A percentile compares a stretch with the other conserved stretches of the same genome.
These are phyloP conservation scores for Arthrinium phaeospermum DNA, from an alignment of 2,329 filamentous ascomycete species.

Conservation along the genomic window DNA sequence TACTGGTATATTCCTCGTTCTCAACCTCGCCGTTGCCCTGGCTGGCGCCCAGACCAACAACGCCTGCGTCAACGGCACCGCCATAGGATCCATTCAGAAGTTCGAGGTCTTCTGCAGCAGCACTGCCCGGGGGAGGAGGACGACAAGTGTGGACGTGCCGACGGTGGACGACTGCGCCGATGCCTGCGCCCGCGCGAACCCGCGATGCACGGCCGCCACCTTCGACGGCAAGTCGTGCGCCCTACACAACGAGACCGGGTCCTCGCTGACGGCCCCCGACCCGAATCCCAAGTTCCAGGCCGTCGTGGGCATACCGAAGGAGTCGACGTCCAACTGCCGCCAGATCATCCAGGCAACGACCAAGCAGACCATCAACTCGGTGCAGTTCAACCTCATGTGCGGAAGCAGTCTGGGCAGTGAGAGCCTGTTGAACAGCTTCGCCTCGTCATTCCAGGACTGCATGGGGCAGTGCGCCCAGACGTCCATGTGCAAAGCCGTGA, in stretches of 20 bases:
- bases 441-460: neutral
- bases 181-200: neutral
- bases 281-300: neutral
- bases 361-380: neutral
- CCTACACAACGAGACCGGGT: neutral
- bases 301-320: neutral
- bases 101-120: conserved; percentile 1
- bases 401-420: neutral
- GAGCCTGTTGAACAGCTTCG: neutral
- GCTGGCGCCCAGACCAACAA: neutral
- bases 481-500: neutral
- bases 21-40: neutral
- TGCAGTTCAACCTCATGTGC: neutral
- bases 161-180: conserved; percentile 1
- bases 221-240: conserved; percentile 6
- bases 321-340: neutral
- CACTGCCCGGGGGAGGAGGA: neutral
- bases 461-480: neutral
- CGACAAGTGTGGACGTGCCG: neutral
- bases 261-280: neutral
- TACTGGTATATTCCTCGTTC: neutral
- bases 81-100: neutral
- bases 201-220: conserved; percentile 7
- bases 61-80: neutral
- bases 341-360: neutral